Evolutionary conservation across 202 grass and related monocot genomes (phyloP).

Genomic region (Miscanthus sacchariflorus): DNA sequence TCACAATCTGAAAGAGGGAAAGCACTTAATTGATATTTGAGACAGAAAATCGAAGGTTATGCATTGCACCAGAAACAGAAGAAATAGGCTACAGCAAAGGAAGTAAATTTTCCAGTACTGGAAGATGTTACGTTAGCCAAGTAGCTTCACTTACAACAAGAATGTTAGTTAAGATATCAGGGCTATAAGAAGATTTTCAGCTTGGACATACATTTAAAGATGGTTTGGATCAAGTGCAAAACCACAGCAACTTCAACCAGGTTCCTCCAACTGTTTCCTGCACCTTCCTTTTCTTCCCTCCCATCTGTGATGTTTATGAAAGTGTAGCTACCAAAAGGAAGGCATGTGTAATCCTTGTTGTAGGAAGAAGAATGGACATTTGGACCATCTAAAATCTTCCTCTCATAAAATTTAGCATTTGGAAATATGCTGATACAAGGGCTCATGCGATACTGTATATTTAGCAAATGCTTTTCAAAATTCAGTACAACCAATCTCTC

Average conservation of each 20-base stretch:
- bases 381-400: slow-evolving; percentile 75
- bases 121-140: neutral
- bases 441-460: slow-evolving; percentile 88
- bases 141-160: neutral
- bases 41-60: too few species aligned
- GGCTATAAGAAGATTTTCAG: neutral
- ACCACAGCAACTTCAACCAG: slow-evolving; percentile 79
- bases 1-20: too few species aligned
- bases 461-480: slow-evolving; percentile 72
- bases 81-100: too few species aligned
- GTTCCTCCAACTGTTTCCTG: slow-evolving; percentile 63
- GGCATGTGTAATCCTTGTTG: slow-evolving; percentile 52
- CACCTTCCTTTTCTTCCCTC: slow-evolving; percentile 69
- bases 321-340: slow-evolving; percentile 64
- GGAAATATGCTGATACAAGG: slow-evolving; percentile 82
- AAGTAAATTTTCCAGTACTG: too few species aligned
- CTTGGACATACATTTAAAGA: slow-evolving; percentile 65
- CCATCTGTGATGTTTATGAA: slow-evolving; percentile 74
- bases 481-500: slow-evolving; percentile 67
- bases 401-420: slow-evolving; percentile 72
- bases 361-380: slow-evolving; percentile 65
- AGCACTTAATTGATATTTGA: too few species aligned
- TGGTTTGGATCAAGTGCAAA: slow-evolving; percentile 56
- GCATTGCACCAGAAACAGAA: too few species aligned
- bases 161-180: neutral